These are phyloP conservation scores for Pythium phragmiticola DNA, from an alignment of 352 stramenopile species.

Conservation along the genomic window DNA sequence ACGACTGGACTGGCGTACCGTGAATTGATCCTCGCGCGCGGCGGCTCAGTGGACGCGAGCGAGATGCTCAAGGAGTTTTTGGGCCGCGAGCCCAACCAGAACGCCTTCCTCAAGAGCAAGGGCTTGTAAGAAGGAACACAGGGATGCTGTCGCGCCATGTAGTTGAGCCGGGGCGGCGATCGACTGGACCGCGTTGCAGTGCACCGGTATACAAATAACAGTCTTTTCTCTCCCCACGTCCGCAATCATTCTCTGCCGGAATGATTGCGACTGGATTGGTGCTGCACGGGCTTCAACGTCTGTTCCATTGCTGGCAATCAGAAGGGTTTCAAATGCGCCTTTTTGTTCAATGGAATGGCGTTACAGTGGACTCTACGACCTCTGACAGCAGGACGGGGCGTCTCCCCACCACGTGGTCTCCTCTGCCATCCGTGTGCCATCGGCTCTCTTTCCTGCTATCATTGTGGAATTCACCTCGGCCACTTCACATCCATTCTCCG, in stretches of 20 bases:
- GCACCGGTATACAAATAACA: no score
- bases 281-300: no score
- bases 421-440: no score
- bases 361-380: no score
- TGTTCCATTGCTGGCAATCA: no score
- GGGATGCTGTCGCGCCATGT: neutral
- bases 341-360: no score
- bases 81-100: constrained; percentile 69
- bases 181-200: no score
- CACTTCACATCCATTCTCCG: neutral
- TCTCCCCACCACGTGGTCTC: no score
- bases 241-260: neutral
- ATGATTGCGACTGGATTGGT: neutral
- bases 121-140: constrained; percentile 34
- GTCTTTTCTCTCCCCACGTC: no score
- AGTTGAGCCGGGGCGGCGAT: neutral
- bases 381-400: no score
- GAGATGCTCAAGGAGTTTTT: constrained; percentile 83
- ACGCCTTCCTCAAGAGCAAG: constrained; percentile 85
- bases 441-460: neutral
- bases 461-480: neutral
- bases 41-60: constrained; percentile 75
- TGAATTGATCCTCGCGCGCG: constrained; percentile 83
- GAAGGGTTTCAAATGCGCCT: no score
- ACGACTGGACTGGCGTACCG: constrained; percentile 80